A percentile compares a stretch with the other conserved stretches of the same genome.
phyloP scores from a whole-genome alignment of 345 rosid genomes.

The Barbarea vulgaris region DNA sequence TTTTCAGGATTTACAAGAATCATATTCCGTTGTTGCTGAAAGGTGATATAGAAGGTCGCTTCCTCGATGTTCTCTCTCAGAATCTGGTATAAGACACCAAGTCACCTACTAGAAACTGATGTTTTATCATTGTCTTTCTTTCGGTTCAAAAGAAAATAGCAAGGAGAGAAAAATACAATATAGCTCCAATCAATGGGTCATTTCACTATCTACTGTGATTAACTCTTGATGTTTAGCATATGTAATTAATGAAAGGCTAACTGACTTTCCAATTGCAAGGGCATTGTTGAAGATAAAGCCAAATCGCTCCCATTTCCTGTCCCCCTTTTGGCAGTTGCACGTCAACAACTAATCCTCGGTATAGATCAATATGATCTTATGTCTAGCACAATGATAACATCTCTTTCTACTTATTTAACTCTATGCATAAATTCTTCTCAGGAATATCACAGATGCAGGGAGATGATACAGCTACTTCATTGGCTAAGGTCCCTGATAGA shows the following conservation, averaged over 20 bases:
- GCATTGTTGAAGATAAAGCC: slow-evolving; percentile 64
- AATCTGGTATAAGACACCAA: slow-evolving; percentile 61
- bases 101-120: slow-evolving; percentile 1
- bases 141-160: background rate
- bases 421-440: slow-evolving; percentile 36
- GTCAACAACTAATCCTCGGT: slow-evolving; percentile 85
- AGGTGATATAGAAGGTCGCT: slow-evolving; percentile 50
- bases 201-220: background rate
- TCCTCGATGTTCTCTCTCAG: slow-evolving; percentile 57
- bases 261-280: slow-evolving; percentile 53
- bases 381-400: background rate
- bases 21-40: slow-evolving; percentile 61
- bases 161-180: background rate
- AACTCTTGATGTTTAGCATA: slow-evolving; percentile 25
- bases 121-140: slow-evolving; percentile 2
- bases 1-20: slow-evolving; percentile 80
- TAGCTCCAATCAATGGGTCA: background rate
- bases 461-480: slow-evolving; percentile 46
- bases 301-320: slow-evolving; percentile 76
- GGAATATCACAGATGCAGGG: slow-evolving; percentile 57
- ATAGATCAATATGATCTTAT: slow-evolving; percentile 24
- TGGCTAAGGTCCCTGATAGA: slow-evolving; percentile 59
- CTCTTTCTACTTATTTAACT: slow-evolving; percentile 4
- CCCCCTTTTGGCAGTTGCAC: slow-evolving; percentile 77
- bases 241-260: slow-evolving; percentile 37